phyloP scores from a whole-genome alignment of 1,284 basidiomycete genomes.

The Ceratobasidium sp. region DNA sequence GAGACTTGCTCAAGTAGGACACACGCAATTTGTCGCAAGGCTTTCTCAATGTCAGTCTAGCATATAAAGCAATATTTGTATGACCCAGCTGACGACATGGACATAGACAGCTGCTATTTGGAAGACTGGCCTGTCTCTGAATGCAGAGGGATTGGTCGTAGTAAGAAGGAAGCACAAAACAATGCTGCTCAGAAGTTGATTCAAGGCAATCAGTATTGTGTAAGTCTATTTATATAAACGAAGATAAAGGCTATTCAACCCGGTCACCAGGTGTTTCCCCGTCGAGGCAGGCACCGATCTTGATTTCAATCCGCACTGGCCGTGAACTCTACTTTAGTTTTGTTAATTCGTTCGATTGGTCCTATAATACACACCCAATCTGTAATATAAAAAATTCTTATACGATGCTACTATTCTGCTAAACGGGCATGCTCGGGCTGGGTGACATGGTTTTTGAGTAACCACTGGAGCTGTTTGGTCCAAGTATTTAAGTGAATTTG shows the following conservation, averaged over 20 bases:
- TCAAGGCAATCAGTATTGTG: not conserved
- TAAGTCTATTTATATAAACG: not conserved
- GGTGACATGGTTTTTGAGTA: no score
- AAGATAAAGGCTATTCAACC: not conserved
- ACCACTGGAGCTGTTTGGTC: not conserved
- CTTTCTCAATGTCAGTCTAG: not conserved
- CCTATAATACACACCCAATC: no score
- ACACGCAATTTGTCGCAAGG: not conserved
- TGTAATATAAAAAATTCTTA: no score
- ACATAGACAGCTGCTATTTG: not conserved
- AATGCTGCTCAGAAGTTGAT: constrained; percentile 9
- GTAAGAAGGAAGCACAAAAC: not conserved
- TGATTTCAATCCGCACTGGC: no score
- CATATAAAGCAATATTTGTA: not conserved
- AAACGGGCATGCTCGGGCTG: no score
- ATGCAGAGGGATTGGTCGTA: not conserved
- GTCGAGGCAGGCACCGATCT: not conserved
- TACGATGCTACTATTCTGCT: no score
- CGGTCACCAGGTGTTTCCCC: not conserved
- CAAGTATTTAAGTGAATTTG: constrained; percentile 10
- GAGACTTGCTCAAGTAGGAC: not conserved
- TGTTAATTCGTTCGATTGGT: no score
- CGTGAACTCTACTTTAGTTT: no score
- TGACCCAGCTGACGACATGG: not conserved
- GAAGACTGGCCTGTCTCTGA: not conserved